Evolutionary conservation across 2,329 filamentous ascomycete species (phyloP).

Genomic region (Pseudovirgaria hyperparasitica): DNA sequence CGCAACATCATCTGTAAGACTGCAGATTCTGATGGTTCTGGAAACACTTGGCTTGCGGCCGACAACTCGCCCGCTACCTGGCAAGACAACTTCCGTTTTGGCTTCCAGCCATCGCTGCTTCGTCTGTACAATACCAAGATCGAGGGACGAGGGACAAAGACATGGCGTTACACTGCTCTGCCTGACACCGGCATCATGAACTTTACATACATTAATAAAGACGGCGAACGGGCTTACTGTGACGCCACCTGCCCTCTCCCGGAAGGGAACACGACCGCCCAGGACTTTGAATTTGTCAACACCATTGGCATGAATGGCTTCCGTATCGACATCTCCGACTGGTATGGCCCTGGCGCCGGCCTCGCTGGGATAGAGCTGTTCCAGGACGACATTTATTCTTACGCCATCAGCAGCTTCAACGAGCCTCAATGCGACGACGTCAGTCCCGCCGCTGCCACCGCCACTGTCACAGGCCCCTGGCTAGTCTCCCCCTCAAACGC

Average conservation of each 20-base stretch:
- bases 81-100: slow-evolving; percentile 71
- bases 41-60: slow-evolving; percentile 70
- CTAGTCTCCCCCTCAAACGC: slow-evolving; percentile 50
- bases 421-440: slow-evolving; percentile 66
- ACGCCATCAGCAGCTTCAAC: slow-evolving; percentile 79
- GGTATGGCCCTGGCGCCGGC: slow-evolving; percentile 77
- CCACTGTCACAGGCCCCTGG: slow-evolving; percentile 64
- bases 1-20: slow-evolving; percentile 73
- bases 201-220: slow-evolving; percentile 68
- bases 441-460: slow-evolving; percentile 46
- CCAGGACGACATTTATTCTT: slow-evolving; percentile 71
- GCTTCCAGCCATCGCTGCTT: slow-evolving; percentile 76
- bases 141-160: slow-evolving; percentile 75
- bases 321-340: slow-evolving; percentile 71
- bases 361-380: slow-evolving; percentile 78
- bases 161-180: slow-evolving; percentile 73
- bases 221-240: slow-evolving; percentile 57
- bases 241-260: slow-evolving; percentile 78
- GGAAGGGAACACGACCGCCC: slow-evolving; percentile 51
- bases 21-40: slow-evolving; percentile 47
- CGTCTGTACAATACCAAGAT: slow-evolving; percentile 78
- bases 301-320: slow-evolving; percentile 83
- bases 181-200: slow-evolving; percentile 93
- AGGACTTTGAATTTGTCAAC: slow-evolving; percentile 91
- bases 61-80: slow-evolving; percentile 69